A percentile compares a stretch with the other conserved stretches of the same genome.
phyloP scores from a whole-genome alignment of 305 asterid genomes.

The Petunia hybrid region DNA sequence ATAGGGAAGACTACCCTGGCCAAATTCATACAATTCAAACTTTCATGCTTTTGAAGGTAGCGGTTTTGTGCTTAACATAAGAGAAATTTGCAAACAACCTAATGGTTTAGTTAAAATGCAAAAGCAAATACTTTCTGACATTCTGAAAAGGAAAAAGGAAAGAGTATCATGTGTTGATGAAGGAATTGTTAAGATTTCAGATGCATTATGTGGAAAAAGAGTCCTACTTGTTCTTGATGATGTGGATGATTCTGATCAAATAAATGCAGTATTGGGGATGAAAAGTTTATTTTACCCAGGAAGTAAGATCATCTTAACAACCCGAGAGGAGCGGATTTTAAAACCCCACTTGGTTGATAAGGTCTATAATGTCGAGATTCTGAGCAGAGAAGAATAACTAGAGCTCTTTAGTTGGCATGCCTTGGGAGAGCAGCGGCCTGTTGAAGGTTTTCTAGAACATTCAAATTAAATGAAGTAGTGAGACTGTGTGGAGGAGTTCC shows the following conservation, averaged over 20 bases:
- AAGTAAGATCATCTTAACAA: conserved; percentile 35
- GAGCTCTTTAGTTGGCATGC: conserved; percentile 38
- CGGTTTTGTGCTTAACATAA: conserved; percentile 30
- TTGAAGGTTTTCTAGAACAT: conserved; percentile 8
- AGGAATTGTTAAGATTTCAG: conserved; percentile 33
- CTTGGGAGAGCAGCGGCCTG: conserved; percentile 32
- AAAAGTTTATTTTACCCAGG: conserved; percentile 34
- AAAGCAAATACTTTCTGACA: conserved; percentile 30
- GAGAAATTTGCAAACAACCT: not conserved
- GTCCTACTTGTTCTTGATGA: conserved; percentile 41
- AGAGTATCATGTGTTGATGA: conserved; percentile 30
- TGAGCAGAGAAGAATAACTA: conserved; percentile 30
- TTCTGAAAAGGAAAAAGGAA: conserved; percentile 11
- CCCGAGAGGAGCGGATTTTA: conserved; percentile 20
- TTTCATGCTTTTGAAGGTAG: conserved; percentile 29
- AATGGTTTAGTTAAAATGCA: conserved; percentile 32
- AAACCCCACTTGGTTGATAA: not conserved
- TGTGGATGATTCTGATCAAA: conserved; percentile 33
- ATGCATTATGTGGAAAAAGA: conserved; percentile 28
- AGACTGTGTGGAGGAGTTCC: conserved; percentile 33
- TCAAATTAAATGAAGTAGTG: conserved; percentile 25
- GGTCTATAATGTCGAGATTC: not conserved
- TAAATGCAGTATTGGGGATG: conserved; percentile 31
- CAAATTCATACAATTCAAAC: conserved; percentile 30
- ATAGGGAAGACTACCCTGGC: conserved; percentile 40